Conservation (phyloP, 768 basidiomycete species). For the Lentinula edodes region DNA sequence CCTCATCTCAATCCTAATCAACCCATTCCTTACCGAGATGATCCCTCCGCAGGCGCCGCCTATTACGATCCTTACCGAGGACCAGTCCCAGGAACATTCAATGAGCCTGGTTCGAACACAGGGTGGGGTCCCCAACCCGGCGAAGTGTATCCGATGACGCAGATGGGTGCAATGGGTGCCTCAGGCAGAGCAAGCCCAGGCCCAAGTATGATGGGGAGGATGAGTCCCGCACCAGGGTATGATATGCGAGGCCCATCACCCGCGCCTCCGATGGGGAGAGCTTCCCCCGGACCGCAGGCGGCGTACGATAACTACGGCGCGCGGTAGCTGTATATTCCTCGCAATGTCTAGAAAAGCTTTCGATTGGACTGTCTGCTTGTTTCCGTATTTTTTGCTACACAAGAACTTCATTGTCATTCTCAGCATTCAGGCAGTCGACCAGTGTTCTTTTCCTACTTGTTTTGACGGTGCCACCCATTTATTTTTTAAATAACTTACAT, state of each 20-base stretch:
- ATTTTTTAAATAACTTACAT: not conserved
- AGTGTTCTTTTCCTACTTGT: not conserved
- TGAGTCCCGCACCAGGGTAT: slow-evolving; percentile 17
- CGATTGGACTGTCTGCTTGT: not conserved
- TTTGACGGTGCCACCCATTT: not conserved
- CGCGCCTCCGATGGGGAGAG: slow-evolving; percentile 30
- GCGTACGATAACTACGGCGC: slow-evolving; percentile 33
- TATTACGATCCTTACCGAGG: slow-evolving; percentile 83
- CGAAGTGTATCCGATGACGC: slow-evolving; percentile 75
- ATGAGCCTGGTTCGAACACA: slow-evolving; percentile 27
- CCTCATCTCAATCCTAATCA: slow-evolving; percentile 76
- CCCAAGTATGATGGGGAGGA: slow-evolving; percentile 25
- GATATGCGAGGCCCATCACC: slow-evolving; percentile 23
- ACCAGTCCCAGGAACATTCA: slow-evolving; percentile 63
- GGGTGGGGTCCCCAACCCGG: slow-evolving; percentile 26
- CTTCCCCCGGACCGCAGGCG: slow-evolving; percentile 41
- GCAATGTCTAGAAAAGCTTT: not conserved
- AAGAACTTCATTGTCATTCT: not conserved
- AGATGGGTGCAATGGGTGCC: slow-evolving; percentile 32
- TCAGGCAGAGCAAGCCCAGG: slow-evolving; percentile 30
- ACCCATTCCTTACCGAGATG: slow-evolving; percentile 59
- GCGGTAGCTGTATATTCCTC: slow-evolving; percentile 13
- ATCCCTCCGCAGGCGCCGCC: slow-evolving; percentile 41
- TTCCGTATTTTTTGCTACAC: not conserved
- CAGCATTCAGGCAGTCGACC: not conserved